Evolutionary conservation across 352 stramenopile species (phyloP).

Genomic region (Phytophthora nicotianae): DNA sequence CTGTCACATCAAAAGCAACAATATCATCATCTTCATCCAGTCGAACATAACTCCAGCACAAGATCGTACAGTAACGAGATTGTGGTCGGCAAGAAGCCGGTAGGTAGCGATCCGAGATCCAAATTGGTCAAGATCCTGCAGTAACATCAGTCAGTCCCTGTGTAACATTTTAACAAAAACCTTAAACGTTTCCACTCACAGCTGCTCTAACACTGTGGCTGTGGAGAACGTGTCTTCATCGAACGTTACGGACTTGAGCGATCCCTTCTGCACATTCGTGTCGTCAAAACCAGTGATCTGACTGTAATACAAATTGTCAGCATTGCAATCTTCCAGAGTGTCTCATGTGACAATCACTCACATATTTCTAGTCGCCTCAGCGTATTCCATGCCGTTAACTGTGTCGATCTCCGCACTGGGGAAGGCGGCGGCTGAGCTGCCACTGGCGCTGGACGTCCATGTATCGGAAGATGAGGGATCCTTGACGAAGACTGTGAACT

Average conservation of each 20-base stretch:
- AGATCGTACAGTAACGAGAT: constrained; percentile 45
- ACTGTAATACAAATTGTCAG: constrained; percentile 35
- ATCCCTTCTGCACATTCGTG: constrained; percentile 59
- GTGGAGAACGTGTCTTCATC: constrained; percentile 51
- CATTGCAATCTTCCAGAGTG: constrained; percentile 1
- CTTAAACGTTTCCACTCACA: constrained; percentile 41
- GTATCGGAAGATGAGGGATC: constrained; percentile 48
- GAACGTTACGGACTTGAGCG: constrained; percentile 57
- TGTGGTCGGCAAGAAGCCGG: constrained; percentile 57
- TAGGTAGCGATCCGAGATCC: constrained; percentile 51
- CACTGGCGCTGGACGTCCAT: constrained; percentile 37
- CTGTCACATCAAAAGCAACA: constrained; percentile 22
- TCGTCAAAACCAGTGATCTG: constrained; percentile 78
- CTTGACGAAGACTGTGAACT: constrained; percentile 81
- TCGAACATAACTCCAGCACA: constrained; percentile 5
- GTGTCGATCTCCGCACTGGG: constrained; percentile 58
- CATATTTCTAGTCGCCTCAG: constrained; percentile 53
- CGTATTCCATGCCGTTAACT: constrained; percentile 46
- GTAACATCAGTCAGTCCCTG: background rate
- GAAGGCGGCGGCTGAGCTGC: constrained; percentile 36
- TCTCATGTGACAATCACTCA: constrained; percentile 26
- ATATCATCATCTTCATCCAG: constrained; percentile 9
- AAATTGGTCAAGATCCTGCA: constrained; percentile 64
- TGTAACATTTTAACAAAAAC: background rate
- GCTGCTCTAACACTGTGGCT: constrained; percentile 37